These are phyloP conservation scores for Symbiodinium natans DNA, from an alignment of 73 alveolate genomes.

Conservation along the genomic window DNA sequence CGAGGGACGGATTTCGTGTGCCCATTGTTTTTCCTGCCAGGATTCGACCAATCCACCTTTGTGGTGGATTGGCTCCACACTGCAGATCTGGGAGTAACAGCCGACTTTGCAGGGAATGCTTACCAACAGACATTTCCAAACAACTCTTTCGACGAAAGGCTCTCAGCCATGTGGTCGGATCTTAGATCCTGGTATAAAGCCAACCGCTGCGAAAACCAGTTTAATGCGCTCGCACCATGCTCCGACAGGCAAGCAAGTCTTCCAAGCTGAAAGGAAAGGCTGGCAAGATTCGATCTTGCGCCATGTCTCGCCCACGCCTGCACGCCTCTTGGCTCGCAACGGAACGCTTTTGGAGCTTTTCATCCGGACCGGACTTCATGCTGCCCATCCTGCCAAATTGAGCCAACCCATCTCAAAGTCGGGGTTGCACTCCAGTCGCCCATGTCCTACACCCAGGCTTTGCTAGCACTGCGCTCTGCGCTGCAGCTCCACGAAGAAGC, in stretches of 20 bases:
- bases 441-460: too few relatives aligned
- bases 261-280: slow-evolving; percentile 2
- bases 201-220: not conserved
- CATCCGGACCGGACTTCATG: too few relatives aligned
- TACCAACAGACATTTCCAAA: not conserved
- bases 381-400: too few relatives aligned
- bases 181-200: not conserved
- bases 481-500: too few relatives aligned
- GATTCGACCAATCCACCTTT: not conserved
- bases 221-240: not conserved
- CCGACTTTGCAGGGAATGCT: not conserved
- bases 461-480: too few relatives aligned
- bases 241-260: not conserved
- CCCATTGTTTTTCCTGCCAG: not conserved
- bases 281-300: too few relatives aligned
- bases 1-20: not conserved
- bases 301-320: too few relatives aligned
- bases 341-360: too few relatives aligned
- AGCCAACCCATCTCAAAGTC: too few relatives aligned
- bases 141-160: not conserved
- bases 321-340: too few relatives aligned
- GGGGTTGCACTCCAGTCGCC: too few relatives aligned
- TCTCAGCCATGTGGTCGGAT: not conserved
- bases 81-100: slow-evolving; percentile 1
- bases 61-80: slow-evolving; percentile 3